Base-by-base conservation (phyloP, 1,139 yeast genomes). In the Pneumocystis oryctolagi region DNA sequence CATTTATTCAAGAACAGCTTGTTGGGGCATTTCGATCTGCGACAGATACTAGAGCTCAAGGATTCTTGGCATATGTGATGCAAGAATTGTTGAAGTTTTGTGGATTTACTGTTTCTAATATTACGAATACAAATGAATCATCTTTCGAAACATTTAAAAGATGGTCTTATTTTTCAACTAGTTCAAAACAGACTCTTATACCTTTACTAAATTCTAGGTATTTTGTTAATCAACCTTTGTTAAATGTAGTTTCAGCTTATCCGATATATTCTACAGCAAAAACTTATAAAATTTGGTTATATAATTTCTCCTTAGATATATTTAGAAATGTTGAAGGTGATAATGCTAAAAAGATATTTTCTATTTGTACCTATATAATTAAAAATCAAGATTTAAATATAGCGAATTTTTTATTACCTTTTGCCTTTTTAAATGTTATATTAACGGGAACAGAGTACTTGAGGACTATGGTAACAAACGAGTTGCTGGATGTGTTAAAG, bases 21-120 rank as follows among this genome's bases (percentile, higher is more conserved):
- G 85, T 90, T 9, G 87, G 87, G 58, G 82, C 89, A 1, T 90
- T 89, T 72, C 85, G 95, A 82, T 89, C 96, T 0, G 85, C 97
- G 0, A 87, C 85, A 60, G 89, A 89, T 70, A 96, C 98, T 0
- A 82, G 83, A 32, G 83, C 84, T 62, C 98, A 94, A 71, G 78
- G 87, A 66, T 87, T 85, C 70, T 79, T 90, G 42, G 96, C 97
- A 0, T 87, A 82, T 73, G 88, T 94, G 0, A 88, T 94, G 81
- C 99, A 94, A 71, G 94, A 88, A 67, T 84, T 86, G 61, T 74
- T 92, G 62, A 82, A 83, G 66, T 80, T 84, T 14, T 79, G 92
- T 71, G 83, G 82, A 1, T 74, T 87, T 40, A 80, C 77, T 61
- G 70, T 74, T 2, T 65, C 71, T 20, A 67, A 78, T 5, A 70